phyloP scores from a whole-genome alignment of 805 yeast species.

The Wickerhamiella kurtzmanii region DNA sequence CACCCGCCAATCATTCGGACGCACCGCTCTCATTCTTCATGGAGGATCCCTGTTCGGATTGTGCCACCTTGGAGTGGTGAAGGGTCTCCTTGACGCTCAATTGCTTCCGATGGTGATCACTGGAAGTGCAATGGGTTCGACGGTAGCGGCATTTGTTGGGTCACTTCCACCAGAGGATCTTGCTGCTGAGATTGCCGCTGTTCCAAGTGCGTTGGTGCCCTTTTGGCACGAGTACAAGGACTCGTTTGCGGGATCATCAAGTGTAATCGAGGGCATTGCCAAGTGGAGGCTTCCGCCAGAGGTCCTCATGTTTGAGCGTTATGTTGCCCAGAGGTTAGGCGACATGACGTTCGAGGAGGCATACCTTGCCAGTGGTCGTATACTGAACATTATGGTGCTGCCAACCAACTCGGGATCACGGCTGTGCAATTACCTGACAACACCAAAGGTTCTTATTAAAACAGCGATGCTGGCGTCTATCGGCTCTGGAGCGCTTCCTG shows the following conservation, averaged over 20 bases:
- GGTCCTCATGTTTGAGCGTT: constrained; percentile 61
- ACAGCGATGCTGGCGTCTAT: constrained; percentile 67
- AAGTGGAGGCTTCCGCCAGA: constrained; percentile 80
- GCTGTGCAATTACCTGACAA: constrained; percentile 67
- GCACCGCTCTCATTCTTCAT: constrained; percentile 79
- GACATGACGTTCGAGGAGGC: constrained; percentile 91
- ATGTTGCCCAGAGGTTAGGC: constrained; percentile 62
- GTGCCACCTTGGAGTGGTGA: constrained; percentile 86
- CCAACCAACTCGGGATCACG: constrained; percentile 52
- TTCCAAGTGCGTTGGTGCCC: constrained; percentile 19
- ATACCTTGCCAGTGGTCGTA: constrained; percentile 59
- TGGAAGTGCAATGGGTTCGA: constrained; percentile 90
- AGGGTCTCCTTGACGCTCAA: constrained; percentile 61
- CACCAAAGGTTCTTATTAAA: constrained; percentile 75
- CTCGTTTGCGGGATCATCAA: constrained; percentile 18
- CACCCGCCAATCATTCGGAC: constrained; percentile 75
- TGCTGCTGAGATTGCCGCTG: constrained; percentile 27
- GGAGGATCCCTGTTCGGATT: constrained; percentile 93
- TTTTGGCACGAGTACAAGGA: constrained; percentile 15
- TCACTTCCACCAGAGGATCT: constrained; percentile 57
- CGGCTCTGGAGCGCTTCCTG: constrained; percentile 44
- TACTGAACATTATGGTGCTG: constrained; percentile 72
- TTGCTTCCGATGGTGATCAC: constrained; percentile 74
- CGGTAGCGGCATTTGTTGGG: constrained; percentile 77
- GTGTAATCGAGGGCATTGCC: constrained; percentile 60